A percentile compares a stretch with the other conserved stretches of the same genome.
Evolutionary conservation across 495 filamentous ascomycete species (phyloP).

Genomic region (Aspergillus carlsbadensis): DNA sequence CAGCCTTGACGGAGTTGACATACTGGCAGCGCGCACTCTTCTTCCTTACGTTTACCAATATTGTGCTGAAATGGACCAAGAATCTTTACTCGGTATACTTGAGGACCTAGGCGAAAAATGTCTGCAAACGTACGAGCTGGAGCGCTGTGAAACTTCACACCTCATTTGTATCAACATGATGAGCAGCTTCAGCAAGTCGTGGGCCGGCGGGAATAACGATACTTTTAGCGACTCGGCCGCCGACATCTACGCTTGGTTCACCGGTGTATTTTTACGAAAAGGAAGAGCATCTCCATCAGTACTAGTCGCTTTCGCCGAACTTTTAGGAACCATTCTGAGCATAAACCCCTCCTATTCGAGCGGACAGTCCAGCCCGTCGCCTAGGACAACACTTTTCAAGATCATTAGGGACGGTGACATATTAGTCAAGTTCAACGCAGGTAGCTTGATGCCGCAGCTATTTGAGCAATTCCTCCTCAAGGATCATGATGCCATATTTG

Average conservation of each 20-base stretch:
- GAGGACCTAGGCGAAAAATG: conserved; percentile 57
- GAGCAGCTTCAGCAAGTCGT: conserved; percentile 60
- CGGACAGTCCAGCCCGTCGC: conserved; percentile 57
- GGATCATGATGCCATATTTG: conserved; percentile 76
- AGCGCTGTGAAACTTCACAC: conserved; percentile 75
- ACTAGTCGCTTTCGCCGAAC: conserved; percentile 61
- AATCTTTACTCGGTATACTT: conserved; percentile 44
- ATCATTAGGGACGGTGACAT: conserved; percentile 67
- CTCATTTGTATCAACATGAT: conserved; percentile 69
- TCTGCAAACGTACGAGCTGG: conserved; percentile 61
- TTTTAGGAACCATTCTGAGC: conserved; percentile 67
- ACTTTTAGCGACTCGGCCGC: conserved; percentile 61
- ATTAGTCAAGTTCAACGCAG: conserved; percentile 73
- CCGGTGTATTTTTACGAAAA: conserved; percentile 60
- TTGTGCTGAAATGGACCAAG: conserved; percentile 29
- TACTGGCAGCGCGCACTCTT: conserved; percentile 55
- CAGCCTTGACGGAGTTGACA: conserved; percentile 55
- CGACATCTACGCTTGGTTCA: conserved; percentile 79
- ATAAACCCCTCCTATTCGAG: conserved; percentile 61
- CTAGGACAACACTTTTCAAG: conserved; percentile 70
- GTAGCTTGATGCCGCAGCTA: conserved; percentile 64
- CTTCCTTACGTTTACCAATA: conserved; percentile 43
- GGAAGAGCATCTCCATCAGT: conserved; percentile 64
- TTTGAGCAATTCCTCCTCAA: conserved; percentile 78
- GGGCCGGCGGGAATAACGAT: conserved; percentile 53